Base-by-base conservation (phyloP, 2,329 filamentous ascomycete genomes). In the Fusarium mexicanum region DNA sequence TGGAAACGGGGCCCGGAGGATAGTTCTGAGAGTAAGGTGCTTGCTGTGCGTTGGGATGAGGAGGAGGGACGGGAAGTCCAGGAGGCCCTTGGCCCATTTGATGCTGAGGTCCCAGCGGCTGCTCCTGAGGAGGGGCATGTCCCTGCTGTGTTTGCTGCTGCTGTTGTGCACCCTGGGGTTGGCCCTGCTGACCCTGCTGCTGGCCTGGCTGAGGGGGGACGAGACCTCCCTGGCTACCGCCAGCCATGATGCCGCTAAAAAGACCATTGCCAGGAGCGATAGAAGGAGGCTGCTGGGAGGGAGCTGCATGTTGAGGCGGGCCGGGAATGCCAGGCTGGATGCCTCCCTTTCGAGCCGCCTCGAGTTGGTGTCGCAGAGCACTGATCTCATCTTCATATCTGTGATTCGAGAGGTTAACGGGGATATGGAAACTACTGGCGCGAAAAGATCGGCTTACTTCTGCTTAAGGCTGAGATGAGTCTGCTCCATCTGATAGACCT, bases 221-320 rank as follows among this genome's bases (percentile, higher is more conserved):
- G 73, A 94, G 93, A 70, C 93, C 94, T 78, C 92, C 93, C 85
- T 96, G 94, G 78, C 92, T 93, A 72, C 89, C 91, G 74, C 96
- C 96, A 64, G 95, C 91, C 94, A 99, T 98, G 81, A 98, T 98
- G 64, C 94, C 95, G 76, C 94, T 95, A 81, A 99, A 98, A 46
- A 98, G 88, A 80, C 97, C 96, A 81, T 93, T 96, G 33, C 96
- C 95, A 80, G 97, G 93, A 35, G 95, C 94, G 76, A 98, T 93
- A 57, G 94, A 95, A 41, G 96, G 96, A 70, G 93, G 93, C 72
- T 94, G 93, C 84, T 96, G 94, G 55, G 93, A 91, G 65, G 94
- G 93, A 48, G 92, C 94, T 67, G 90, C 90, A 74, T 96, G 94
- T 79, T 93, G 92, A 69, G 92, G 89, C 46, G 91, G 91, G 22